Percentiles rank a stretch among this genome's conserved stretches.
Conservation (phyloP, 108 stramenopile species). For the Fistulifera pelliculosa region DNA sequence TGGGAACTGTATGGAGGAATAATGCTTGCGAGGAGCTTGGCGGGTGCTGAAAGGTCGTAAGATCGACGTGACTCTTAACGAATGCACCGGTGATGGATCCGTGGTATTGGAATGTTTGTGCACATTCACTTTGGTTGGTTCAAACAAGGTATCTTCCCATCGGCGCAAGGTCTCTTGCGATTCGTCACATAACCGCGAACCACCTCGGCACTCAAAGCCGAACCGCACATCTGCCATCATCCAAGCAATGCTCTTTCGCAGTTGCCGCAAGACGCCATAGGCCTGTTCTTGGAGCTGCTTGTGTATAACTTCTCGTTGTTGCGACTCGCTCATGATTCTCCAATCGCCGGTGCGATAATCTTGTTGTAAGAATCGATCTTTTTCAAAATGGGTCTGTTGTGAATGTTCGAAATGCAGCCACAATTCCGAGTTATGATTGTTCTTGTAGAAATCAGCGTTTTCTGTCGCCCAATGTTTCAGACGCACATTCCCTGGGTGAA, state of each 20-base stretch:
- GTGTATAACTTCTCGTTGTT: conserved; percentile 11
- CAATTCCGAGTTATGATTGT: not conserved
- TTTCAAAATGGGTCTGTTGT: not conserved
- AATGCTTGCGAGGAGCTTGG: not conserved
- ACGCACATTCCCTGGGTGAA: conserved; percentile 44
- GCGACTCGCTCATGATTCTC: conserved; percentile 19
- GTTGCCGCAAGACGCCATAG: not conserved
- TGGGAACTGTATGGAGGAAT: not conserved
- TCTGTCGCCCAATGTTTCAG: conserved; percentile 14
- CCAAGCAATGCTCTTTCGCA: conserved; percentile 18
- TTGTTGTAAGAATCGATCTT: conserved; percentile 37
- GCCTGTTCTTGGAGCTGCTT: conserved; percentile 9
- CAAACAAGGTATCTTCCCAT: not conserved
- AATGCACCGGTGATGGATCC: too few species aligned
- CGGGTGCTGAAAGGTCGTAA: not conserved
- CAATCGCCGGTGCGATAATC: conserved; percentile 43
- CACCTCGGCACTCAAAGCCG: conserved; percentile 9
- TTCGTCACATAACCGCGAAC: not conserved
- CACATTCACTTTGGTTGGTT: not conserved
- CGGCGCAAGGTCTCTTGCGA: not conserved
- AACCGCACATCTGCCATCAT: conserved; percentile 27
- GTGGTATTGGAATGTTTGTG: too few species aligned
- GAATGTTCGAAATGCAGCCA: not conserved
- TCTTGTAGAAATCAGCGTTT: not conserved
- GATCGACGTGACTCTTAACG: not conserved